Evolutionary conservation across 1,284 basidiomycete genomes (phyloP), one percentile per base, ranked within the genome.

Genomic region (Coniferiporia sulphurascens): DNA sequence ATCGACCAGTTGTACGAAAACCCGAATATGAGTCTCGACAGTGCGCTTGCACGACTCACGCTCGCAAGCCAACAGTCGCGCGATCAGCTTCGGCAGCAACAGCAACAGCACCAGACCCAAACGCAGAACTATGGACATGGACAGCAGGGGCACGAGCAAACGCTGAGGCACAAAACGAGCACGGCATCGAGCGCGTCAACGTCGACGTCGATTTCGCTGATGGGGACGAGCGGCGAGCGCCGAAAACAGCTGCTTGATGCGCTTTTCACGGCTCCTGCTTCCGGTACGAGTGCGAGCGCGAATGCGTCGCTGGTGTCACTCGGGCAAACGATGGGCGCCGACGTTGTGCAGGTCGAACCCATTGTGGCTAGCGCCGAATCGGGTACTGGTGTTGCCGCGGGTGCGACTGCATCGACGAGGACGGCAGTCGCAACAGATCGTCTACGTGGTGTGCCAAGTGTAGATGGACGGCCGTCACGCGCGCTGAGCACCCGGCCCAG

Each of bases 171-270:
- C 55, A 56, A 56, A 27, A 52, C 59, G 32, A 56, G 55, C 43
- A 61, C 55, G 2, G 27, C 48, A 7, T 61, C 59, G 7, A 52
- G 41, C 17, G 55, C 59, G 22, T 55, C 52, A 7, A 61, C 59
- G 19, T 48, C 52, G 13, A 61, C 59, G 36, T 48, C 52, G 15
- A 61, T 61, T 1, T 55, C 52, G 15, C 45, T 61, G 10, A 56
- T 49, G 2, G 59, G 59, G 10, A 56, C 59, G 44, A 61, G 50
- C 9, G 50, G 59, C 15, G 59, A 61, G 22, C 44, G 55, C 19
- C 35, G 59, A n/a, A 61, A 61, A 43, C 59, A 61, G 49, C 55
- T 61, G 15, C 43, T 61, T 12, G 59, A 61, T 41, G 59, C 59
- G 32, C 51, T 61, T 1, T 61, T 61, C 35, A 51, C 55, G 17